phyloP scores from a whole-genome alignment of 257 asterid species.

The Rhazya stricta region DNA sequence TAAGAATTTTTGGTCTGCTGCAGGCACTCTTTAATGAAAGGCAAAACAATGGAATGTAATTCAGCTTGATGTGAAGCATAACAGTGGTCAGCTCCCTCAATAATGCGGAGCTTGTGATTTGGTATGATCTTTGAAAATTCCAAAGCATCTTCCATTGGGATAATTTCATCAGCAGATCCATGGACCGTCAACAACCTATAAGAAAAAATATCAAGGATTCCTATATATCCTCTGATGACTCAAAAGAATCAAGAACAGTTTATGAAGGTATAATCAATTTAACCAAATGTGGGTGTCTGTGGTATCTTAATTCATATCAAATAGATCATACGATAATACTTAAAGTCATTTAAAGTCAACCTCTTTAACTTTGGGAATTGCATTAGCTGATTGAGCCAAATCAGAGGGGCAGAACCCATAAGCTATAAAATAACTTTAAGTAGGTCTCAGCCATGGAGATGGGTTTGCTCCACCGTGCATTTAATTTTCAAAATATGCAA shows the following conservation, averaged over 20 bases:
- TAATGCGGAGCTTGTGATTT: slow-evolving; percentile 44
- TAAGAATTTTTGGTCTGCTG: slow-evolving; percentile 21
- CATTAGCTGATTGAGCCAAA: neutral
- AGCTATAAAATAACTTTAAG: neutral
- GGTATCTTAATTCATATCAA: neutral
- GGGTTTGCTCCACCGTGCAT: neutral
- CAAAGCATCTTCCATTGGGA: slow-evolving; percentile 53
- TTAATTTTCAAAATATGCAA: neutral
- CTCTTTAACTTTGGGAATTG: neutral
- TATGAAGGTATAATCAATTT: neutral
- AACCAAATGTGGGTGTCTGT: neutral
- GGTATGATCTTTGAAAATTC: slow-evolving; percentile 59
- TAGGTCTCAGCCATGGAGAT: neutral
- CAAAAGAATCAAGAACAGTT: neutral
- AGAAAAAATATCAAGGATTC: neutral
- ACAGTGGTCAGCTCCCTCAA: slow-evolving; percentile 58
- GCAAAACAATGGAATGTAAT: slow-evolving; percentile 34
- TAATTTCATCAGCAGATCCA: slow-evolving; percentile 55
- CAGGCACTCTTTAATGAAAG: slow-evolving; percentile 48
- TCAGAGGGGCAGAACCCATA: neutral
- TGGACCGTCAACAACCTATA: slow-evolving; percentile 66
- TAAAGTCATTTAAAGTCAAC: neutral
- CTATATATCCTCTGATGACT: neutral
- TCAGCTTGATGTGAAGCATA: slow-evolving; percentile 53
- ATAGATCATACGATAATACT: no score